A percentile compares a stretch with the other conserved stretches of the same genome.
These are phyloP conservation scores for Caryocar brasiliense DNA, from an alignment of 441 rosid genomes.

Conservation along the genomic window DNA sequence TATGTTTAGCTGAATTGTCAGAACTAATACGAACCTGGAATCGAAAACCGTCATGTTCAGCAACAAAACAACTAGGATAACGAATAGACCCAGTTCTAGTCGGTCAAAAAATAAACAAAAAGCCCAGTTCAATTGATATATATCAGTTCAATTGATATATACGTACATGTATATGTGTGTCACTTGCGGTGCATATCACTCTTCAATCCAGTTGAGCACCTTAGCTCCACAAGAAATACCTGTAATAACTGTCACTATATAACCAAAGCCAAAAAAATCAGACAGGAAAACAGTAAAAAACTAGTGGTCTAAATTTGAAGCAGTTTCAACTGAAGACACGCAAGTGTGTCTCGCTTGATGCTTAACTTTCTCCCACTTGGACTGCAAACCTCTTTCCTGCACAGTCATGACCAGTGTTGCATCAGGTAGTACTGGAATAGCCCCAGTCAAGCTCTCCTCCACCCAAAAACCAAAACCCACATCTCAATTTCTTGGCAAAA, in stretches of 20 bases:
- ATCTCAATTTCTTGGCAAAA: slow-evolving; percentile 57
- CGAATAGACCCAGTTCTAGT: too few relatives aligned
- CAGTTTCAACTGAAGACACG: not conserved
- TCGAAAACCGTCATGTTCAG: too few relatives aligned
- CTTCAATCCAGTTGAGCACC: slow-evolving; percentile 11
- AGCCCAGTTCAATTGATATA: not conserved
- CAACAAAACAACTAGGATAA: too few relatives aligned
- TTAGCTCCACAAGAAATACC: slow-evolving; percentile 33
- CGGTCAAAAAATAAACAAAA: too few relatives aligned
- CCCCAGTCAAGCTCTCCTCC: slow-evolving; percentile 32
- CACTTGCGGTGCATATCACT: slow-evolving; percentile 15
- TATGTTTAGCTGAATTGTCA: too few relatives aligned
- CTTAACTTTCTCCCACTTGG: not conserved
- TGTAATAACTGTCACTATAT: slow-evolving; percentile 29
- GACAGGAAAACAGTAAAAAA: not conserved
- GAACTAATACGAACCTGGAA: too few relatives aligned
- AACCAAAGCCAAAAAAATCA: not conserved
- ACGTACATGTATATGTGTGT: not conserved
- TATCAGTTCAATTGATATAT: too few relatives aligned
- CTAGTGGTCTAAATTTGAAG: slow-evolving; percentile 26
- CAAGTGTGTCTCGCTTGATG: not conserved
- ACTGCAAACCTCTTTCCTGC: not conserved
- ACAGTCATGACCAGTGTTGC: slow-evolving; percentile 50
- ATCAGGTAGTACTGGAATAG: slow-evolving; percentile 36
- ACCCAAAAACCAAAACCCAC: slow-evolving; percentile 14